phyloP scores from a whole-genome alignment of 176 grass and related monocot genomes.

The Triticum urartu region DNA sequence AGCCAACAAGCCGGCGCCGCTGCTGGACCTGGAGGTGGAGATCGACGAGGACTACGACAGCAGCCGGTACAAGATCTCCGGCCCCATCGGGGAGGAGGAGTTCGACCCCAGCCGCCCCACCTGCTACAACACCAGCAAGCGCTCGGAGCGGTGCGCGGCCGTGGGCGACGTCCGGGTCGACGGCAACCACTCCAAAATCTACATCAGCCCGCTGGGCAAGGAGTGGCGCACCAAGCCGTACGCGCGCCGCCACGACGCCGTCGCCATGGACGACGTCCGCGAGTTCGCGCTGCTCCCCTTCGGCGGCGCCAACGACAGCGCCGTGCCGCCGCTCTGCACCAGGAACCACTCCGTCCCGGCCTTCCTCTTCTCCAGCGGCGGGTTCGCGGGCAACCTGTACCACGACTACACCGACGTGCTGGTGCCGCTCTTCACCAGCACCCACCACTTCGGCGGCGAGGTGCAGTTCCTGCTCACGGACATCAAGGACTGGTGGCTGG shows the following conservation, averaged over 20 bases:
- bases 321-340: constrained; percentile 61
- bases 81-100: constrained; percentile 50
- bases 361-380: constrained; percentile 79
- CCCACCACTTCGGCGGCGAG: constrained; percentile 63
- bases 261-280: constrained; percentile 64
- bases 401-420: constrained; percentile 91
- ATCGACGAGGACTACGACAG: constrained; percentile 63
- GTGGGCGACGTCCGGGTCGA: constrained; percentile 63
- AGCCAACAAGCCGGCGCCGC: constrained; percentile 38
- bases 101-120: constrained; percentile 40
- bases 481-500: constrained; percentile 75
- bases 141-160: constrained; percentile 55
- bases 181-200: constrained; percentile 60
- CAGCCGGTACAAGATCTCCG: constrained; percentile 28
- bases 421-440: constrained; percentile 69
- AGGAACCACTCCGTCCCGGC: constrained; percentile 63
- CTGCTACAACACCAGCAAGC: constrained; percentile 48
- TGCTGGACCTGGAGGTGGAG: constrained; percentile 43
- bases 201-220: constrained; percentile 46
- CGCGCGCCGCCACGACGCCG: constrained; percentile 62
- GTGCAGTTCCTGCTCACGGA: constrained; percentile 60
- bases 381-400: constrained; percentile 89
- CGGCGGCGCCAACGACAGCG: constrained; percentile 10
- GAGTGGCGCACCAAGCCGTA: constrained; percentile 79
- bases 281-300: constrained; percentile 71